phyloP scores from a whole-genome alignment of 179 eudicot species.

The Beta macrorhiza region DNA sequence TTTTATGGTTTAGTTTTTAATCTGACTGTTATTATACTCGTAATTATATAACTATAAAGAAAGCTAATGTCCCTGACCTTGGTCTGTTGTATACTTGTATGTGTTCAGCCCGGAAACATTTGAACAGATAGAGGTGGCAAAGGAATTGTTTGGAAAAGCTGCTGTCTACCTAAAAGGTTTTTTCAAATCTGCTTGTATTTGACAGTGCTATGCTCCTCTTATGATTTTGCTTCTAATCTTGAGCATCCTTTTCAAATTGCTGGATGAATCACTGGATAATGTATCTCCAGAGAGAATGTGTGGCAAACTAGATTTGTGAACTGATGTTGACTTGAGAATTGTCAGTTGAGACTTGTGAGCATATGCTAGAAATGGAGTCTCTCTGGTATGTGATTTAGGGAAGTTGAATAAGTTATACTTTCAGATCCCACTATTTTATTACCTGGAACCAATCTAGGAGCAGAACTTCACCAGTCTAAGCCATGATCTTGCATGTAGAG shows the following conservation, averaged over 20 bases:
- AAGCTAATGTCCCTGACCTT: neutral
- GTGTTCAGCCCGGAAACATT: constrained; percentile 66
- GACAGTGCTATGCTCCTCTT: neutral
- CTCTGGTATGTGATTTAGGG: neutral
- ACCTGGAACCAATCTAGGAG: neutral
- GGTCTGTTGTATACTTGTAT: constrained; percentile 20
- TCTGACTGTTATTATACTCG: neutral
- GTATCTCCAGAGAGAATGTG: neutral
- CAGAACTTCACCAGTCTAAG: neutral
- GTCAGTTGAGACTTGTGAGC: neutral
- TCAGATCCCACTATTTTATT: neutral
- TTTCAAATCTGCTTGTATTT: neutral
- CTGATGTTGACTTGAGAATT: no score
- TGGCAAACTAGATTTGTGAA: neutral
- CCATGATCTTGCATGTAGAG: neutral
- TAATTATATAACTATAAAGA: neutral
- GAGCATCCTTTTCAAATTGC: neutral
- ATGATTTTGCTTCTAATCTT: neutral
- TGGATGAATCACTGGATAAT: neutral
- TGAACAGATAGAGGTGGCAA: constrained; percentile 75
- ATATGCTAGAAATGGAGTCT: neutral
- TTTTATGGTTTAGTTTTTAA: neutral
- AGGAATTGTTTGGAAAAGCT: constrained; percentile 71
- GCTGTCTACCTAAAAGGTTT: constrained; percentile 79
- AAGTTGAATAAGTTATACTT: neutral